Conservation (phyloP, 2,329 filamentous ascomycete genomes). For the Xylariales sp. region DNA sequence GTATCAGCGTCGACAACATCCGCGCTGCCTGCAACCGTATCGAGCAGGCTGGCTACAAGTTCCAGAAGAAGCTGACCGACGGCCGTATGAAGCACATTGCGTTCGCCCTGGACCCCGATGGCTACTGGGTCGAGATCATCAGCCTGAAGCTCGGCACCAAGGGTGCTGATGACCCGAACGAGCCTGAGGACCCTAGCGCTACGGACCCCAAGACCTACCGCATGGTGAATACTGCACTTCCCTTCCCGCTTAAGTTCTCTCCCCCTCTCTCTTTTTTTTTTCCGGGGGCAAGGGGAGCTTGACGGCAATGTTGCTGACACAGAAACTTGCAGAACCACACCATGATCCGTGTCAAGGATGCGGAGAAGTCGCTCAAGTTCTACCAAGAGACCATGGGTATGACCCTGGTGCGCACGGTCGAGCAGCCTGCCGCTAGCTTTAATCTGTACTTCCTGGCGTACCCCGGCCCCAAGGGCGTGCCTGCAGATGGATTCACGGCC, state of each 20-base stretch:
- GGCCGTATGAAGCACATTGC: constrained; percentile 86
- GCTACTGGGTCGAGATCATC: constrained; percentile 82
- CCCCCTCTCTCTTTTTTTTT: not conserved
- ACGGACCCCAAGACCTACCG: constrained; percentile 76
- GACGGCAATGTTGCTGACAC: too few species aligned
- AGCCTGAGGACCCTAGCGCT: constrained; percentile 51
- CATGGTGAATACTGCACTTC: constrained; percentile 47
- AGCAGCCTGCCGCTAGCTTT: constrained; percentile 69
- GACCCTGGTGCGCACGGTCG: constrained; percentile 69
- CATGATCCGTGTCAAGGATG: constrained; percentile 91
- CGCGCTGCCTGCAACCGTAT: constrained; percentile 86
- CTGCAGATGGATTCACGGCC: constrained; percentile 52
- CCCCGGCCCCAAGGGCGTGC: constrained; percentile 48
- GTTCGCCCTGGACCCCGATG: constrained; percentile 84
- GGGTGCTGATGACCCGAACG: constrained; percentile 61
- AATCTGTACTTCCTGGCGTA: constrained; percentile 94
- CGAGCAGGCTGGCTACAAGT: constrained; percentile 84
- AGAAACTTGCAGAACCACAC: constrained; percentile 70
- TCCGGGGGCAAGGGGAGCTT: not conserved
- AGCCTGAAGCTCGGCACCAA: constrained; percentile 54
- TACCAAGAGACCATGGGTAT: constrained; percentile 89
- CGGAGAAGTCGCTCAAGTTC: constrained; percentile 69
- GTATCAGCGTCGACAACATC: constrained; percentile 77
- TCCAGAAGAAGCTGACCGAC: constrained; percentile 92
- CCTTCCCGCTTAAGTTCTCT: not conserved